A percentile compares a stretch with the other conserved stretches of the same genome.
These are phyloP conservation scores for Prillingera fragicola DNA, from an alignment of 1,284 basidiomycete genomes.

Conservation along the genomic window DNA sequence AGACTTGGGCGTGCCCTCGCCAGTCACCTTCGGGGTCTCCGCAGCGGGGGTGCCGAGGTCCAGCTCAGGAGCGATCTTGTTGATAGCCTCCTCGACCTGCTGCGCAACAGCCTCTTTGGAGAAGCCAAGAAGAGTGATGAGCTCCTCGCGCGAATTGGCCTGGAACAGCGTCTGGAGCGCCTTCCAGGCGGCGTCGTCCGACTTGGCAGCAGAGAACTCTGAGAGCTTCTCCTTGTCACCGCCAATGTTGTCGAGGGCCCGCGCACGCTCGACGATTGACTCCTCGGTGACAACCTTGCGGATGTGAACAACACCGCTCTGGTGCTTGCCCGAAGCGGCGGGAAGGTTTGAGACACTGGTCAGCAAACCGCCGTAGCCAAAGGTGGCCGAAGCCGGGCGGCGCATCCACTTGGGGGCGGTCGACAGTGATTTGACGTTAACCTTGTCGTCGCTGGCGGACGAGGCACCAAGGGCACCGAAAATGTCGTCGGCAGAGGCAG, in stretches of 20 bases:
- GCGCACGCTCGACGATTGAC: conserved; percentile 69
- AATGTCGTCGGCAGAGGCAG: conserved; percentile 47
- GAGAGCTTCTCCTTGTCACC: conserved; percentile 57
- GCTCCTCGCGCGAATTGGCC: conserved; percentile 80
- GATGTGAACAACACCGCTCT: conserved; percentile 71
- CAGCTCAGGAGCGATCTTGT: conserved; percentile 54
- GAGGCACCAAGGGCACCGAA: conserved; percentile 67
- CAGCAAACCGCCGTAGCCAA: conserved; percentile 89
- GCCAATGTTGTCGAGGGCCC: conserved; percentile 63
- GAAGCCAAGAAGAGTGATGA: conserved; percentile 87
- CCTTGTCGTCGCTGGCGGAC: conserved; percentile 50
- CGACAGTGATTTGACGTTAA: conserved; percentile 64
- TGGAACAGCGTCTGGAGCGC: conserved; percentile 82
- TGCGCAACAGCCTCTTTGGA: conserved; percentile 78
- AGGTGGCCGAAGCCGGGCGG: conserved; percentile 72
- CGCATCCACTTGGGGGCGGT: conserved; percentile 95
- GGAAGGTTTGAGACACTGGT: conserved; percentile 70
- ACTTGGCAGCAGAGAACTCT: conserved; percentile 58
- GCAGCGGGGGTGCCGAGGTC: conserved; percentile 35
- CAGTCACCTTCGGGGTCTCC: conserved; percentile 39
- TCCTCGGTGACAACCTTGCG: conserved; percentile 73
- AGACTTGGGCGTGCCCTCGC: conserved; percentile 64
- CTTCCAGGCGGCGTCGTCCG: conserved; percentile 70
- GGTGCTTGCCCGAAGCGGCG: conserved; percentile 64
- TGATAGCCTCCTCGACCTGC: conserved; percentile 75